Percentiles rank a stretch among this genome's conserved stretches.
Conservation (phyloP, 768 basidiomycete genomes). For the Sporobolomyces phaffii region DNA sequence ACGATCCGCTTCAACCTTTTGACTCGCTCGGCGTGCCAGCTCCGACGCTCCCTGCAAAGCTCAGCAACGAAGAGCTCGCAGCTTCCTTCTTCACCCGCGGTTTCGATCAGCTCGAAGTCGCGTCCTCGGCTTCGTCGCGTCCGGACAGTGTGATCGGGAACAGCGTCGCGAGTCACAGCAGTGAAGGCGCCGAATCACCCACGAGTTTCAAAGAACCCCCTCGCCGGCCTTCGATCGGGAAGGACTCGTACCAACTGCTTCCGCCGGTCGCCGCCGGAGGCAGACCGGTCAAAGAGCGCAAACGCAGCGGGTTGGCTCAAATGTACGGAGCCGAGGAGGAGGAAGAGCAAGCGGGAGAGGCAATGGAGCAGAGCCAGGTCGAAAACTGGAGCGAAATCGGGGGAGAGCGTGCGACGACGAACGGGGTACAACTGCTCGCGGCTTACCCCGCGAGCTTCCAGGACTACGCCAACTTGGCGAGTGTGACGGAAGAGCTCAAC, state of each 20-base stretch:
- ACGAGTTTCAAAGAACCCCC: not conserved
- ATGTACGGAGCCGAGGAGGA: conserved; percentile 8
- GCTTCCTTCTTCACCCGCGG: conserved; percentile 26
- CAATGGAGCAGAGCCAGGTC: not conserved
- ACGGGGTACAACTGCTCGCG: not conserved
- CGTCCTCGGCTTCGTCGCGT: not conserved
- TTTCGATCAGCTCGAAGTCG: not conserved
- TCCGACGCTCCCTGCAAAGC: too few species aligned
- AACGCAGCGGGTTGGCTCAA: conserved; percentile 3
- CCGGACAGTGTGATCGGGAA: not conserved
- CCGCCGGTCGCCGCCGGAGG: not conserved
- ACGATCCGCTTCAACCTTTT: not conserved
- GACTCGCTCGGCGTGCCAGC: not conserved
- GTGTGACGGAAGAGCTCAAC: not conserved
- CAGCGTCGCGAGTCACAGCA: not conserved
- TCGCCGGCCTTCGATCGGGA: not conserved
- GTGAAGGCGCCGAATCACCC: not conserved
- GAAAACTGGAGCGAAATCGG: not conserved
- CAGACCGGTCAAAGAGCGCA: conserved; percentile 6
- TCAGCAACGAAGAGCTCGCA: conserved; percentile 13
- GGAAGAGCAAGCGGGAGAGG: not conserved
- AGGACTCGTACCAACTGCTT: not conserved
- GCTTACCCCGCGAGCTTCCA: not conserved
- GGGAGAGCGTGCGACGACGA: not conserved
- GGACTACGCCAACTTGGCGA: not conserved